A percentile compares a stretch with the other conserved stretches of the same genome.
Evolutionary conservation across 2,329 filamentous ascomycete species (phyloP).

Genomic region (Sarocladiaceae sp.): DNA sequence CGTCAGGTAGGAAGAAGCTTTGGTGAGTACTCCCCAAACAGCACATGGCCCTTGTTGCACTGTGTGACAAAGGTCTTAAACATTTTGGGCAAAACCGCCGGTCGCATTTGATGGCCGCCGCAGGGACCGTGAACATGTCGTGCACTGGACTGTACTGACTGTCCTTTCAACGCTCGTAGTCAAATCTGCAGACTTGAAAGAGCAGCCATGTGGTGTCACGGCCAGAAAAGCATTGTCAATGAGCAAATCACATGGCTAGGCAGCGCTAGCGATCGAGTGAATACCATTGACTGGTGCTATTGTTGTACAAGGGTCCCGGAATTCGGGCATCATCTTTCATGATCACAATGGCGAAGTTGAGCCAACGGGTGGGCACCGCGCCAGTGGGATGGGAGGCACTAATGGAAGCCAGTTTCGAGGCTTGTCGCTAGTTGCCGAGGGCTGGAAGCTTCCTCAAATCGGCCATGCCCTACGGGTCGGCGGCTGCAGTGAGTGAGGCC

Average conservation of each 20-base stretch:
- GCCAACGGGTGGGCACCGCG: not conserved
- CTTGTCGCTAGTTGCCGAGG: not conserved
- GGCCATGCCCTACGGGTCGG: not conserved
- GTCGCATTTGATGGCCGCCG: not conserved
- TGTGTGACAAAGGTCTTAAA: not conserved
- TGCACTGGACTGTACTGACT: not conserved
- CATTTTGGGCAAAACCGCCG: conserved; percentile 5
- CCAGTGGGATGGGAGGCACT: not conserved
- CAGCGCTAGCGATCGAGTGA: too few species aligned
- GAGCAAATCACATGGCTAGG: too few species aligned
- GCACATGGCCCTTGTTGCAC: not conserved
- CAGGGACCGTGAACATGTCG: not conserved
- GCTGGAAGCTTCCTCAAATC: not conserved
- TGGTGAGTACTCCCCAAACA: too few species aligned
- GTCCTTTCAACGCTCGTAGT: too few species aligned
- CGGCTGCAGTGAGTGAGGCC: not conserved
- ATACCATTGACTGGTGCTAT: too few species aligned
- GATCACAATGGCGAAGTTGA: not conserved
- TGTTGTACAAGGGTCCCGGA: too few species aligned
- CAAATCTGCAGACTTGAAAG: too few species aligned
- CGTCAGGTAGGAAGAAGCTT: not conserved
- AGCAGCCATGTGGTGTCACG: too few species aligned
- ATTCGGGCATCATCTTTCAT: not conserved
- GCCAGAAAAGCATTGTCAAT: too few species aligned
- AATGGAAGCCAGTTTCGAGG: not conserved